Conservation (phyloP, 495 filamentous ascomycete species). For the Chlorociboria aeruginascens region DNA sequence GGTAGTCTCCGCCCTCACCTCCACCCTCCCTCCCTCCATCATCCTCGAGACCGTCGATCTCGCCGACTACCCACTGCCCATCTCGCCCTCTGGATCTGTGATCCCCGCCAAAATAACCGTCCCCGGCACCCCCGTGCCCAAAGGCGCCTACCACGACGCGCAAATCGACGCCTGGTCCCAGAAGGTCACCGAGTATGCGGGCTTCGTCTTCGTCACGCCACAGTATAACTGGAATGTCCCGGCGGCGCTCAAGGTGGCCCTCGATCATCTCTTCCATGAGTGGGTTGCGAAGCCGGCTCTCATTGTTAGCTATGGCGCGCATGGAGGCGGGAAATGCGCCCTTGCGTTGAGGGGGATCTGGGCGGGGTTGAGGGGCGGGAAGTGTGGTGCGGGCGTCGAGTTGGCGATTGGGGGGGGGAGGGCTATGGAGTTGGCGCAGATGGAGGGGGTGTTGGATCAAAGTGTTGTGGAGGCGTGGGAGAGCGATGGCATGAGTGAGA, state of each 20-base stretch:
- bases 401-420: not conserved
- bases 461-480: not conserved
- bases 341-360: slow-evolving; percentile 24
- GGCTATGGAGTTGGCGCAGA: not conserved
- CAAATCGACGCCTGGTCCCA: not conserved
- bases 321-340: slow-evolving; percentile 34
- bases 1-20: not conserved
- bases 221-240: slow-evolving; percentile 45
- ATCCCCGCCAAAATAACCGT: not conserved
- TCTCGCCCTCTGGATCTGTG: not conserved
- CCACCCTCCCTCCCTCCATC: not conserved
- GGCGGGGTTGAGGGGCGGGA: not conserved
- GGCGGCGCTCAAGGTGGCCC: slow-evolving; percentile 47
- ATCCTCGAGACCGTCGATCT: not conserved
- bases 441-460: not conserved
- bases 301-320: slow-evolving; percentile 43
- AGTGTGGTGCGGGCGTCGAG: not conserved
- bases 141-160: not conserved
- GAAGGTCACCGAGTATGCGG: slow-evolving; percentile 16
- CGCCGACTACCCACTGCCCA: not conserved
- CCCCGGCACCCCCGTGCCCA: not conserved
- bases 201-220: slow-evolving; percentile 45
- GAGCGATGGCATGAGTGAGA: not conserved
- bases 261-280: slow-evolving; percentile 48
- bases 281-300: slow-evolving; percentile 46